A percentile compares a stretch with the other conserved stretches of the same genome.
Evolutionary conservation across 2,329 filamentous ascomycete genomes (phyloP).

Genomic region (Cladorrhinum sp.): DNA sequence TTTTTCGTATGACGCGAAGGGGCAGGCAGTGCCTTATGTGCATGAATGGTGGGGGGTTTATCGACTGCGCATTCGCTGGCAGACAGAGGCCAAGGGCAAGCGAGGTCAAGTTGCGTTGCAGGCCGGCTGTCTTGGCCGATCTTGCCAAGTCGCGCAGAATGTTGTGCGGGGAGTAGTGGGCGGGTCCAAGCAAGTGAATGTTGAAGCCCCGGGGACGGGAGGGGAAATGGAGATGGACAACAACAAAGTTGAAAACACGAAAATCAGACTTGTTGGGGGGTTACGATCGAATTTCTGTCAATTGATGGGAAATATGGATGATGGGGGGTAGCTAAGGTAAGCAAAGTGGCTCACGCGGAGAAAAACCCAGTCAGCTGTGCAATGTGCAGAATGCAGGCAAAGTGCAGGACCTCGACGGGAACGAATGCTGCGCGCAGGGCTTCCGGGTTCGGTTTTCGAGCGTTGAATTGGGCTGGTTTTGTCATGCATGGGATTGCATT

Average conservation of each 20-base stretch:
- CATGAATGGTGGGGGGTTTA: constrained; percentile 1
- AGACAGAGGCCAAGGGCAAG: background rate
- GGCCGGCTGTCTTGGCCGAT: constrained; percentile 17
- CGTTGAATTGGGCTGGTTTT: background rate
- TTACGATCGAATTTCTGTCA: background rate
- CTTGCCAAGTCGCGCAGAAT: constrained; percentile 18
- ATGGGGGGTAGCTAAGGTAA: background rate
- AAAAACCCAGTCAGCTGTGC: background rate
- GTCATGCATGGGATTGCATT: background rate
- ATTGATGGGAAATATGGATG: background rate
- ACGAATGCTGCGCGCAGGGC: background rate
- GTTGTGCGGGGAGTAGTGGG: constrained; percentile 5
- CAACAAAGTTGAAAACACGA: background rate
- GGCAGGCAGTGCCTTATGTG: background rate
- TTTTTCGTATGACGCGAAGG: background rate
- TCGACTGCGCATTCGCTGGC: background rate
- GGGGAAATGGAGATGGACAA: background rate
- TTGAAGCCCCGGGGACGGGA: too few species aligned
- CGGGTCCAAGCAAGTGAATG: background rate
- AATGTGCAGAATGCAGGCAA: background rate
- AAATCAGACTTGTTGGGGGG: too few species aligned
- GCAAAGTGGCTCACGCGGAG: background rate
- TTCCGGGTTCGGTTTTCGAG: background rate
- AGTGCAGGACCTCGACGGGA: background rate
- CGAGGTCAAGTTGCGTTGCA: background rate